A percentile compares a stretch with the other conserved stretches of the same genome.
These are phyloP conservation scores for Phytophthora chlamydospora DNA, from an alignment of 352 stramenopile genomes.

Conservation along the genomic window DNA sequence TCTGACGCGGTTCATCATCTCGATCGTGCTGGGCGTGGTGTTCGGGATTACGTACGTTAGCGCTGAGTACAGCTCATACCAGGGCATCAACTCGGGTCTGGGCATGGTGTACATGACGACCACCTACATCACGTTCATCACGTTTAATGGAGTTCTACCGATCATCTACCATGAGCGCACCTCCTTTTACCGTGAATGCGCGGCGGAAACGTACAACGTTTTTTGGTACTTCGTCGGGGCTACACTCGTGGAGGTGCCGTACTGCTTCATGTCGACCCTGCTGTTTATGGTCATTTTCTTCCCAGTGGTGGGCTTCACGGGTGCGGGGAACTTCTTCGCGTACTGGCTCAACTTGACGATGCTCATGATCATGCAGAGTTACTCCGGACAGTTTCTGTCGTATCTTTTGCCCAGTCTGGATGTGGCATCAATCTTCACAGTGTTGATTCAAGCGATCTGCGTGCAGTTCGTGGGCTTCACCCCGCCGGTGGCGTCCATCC, in stretches of 20 bases:
- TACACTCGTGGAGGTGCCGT: conserved; percentile 12
- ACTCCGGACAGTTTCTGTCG: conserved; percentile 16
- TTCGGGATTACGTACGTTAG: conserved; percentile 17
- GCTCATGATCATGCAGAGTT: conserved; percentile 17
- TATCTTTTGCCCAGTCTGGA: conserved; percentile 11
- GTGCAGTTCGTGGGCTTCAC: conserved; percentile 24
- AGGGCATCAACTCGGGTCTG: conserved; percentile 15
- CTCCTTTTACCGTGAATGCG: conserved; percentile 12
- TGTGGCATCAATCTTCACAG: conserved; percentile 2
- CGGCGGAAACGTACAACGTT: conserved; percentile 14
- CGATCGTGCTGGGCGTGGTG: conserved; percentile 6
- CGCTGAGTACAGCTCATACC: conserved; percentile 15
- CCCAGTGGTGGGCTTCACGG: conserved; percentile 18
- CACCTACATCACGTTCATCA: conserved; percentile 20
- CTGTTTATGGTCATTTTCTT: conserved; percentile 16
- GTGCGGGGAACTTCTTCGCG: conserved; percentile 16
- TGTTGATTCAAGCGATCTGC: conserved; percentile 14
- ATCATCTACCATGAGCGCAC: conserved; percentile 11
- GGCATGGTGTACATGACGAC: conserved; percentile 19
- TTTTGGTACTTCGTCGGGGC: conserved; percentile 16
- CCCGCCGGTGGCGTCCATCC: conserved; percentile 2
- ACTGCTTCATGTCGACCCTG: conserved; percentile 10
- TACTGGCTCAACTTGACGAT: conserved; percentile 21
- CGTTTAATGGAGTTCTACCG: conserved; percentile 6
- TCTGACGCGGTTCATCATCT: conserved; percentile 19